These are phyloP conservation scores for Adenanthera pavonina DNA, from an alignment of 306 rosid genomes.

Conservation along the genomic window DNA sequence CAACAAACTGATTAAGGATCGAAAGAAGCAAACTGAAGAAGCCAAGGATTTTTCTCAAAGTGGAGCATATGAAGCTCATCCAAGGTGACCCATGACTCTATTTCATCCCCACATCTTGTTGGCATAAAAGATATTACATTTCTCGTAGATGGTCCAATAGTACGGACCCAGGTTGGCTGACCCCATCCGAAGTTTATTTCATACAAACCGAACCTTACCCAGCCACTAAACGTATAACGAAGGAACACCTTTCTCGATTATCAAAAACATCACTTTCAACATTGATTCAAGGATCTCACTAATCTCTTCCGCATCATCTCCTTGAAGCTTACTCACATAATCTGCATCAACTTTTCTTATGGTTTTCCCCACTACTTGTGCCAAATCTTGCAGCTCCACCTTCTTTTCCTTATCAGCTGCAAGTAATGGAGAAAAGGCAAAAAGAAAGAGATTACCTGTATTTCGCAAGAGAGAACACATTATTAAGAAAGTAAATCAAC, in stretches of 20 bases:
- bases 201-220: constrained; percentile 25
- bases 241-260: background rate
- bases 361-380: background rate
- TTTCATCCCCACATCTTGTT: constrained; percentile 33
- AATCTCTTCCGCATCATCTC: background rate
- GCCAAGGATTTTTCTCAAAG: constrained; percentile 15
- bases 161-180: constrained; percentile 49
- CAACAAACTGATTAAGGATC: background rate
- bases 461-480: background rate
- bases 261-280: background rate
- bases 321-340: background rate
- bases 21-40: constrained; percentile 28
- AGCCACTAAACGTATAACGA: constrained; percentile 22
- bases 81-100: constrained; percentile 53
- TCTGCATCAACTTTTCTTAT: background rate
- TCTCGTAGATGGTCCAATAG: constrained; percentile 25
- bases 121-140: constrained; percentile 42
- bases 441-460: constrained; percentile 6
- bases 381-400: background rate
- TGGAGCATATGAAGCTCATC: constrained; percentile 42
- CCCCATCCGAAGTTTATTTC: constrained; percentile 58
- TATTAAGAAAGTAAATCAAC: background rate
- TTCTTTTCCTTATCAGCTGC: background rate
- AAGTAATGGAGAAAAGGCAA: background rate
- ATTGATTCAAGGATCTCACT: background rate